Base-by-base conservation (phyloP, 768 basidiomycete species). In the Fomitopsis serialis region DNA sequence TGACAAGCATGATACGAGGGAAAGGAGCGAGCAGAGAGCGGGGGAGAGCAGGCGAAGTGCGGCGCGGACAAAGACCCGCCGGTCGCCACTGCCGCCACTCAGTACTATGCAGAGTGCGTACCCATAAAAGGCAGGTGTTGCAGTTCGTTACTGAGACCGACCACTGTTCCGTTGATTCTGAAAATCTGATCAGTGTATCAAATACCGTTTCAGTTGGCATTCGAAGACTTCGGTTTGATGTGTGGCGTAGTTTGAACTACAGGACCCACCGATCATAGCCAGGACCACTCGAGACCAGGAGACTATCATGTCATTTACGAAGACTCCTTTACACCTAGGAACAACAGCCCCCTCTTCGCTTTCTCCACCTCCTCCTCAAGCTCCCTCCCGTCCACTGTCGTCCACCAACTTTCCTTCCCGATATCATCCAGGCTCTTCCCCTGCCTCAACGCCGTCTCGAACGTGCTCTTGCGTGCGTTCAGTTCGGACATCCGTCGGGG, bases 341-440 rank as follows among this genome's bases (percentile, higher is more conserved):
- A 97, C 63, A 92, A 70, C 68, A 97, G 69, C 0, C 95, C 96
- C 53, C 85, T 76, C 72, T 87, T 85, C 37, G 91, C 85, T 58
- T 82, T 74, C 70, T 86, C 88, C 5, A 89, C 89, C 36, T 80
- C 85, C 63, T 82, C 85, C 69, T 94, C 89, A 45, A 98, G 71
- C 56, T 82, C 83, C 52, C 92, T 72, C 43, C 78, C 92, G 61
- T 98, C 89, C 36, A 77, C 76, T 6, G 76, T 75, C 50, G 82
- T 85, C 95, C 94, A 98, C 71, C 78, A 77, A 40, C 76, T 74
- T 54, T 79, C 81, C 13, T 68, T 63, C 7, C 69, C 73, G 1
- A 86, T 68, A 15, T 84, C 80, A 52, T 82, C 87, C 2, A 75
- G 69, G 12, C 70, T 75, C 70, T 78, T 80, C 19, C 82, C 82